Evolutionary conservation across 2,329 filamentous ascomycete species (phyloP).

Genomic region (Ophiosphaerella herpotricha): DNA sequence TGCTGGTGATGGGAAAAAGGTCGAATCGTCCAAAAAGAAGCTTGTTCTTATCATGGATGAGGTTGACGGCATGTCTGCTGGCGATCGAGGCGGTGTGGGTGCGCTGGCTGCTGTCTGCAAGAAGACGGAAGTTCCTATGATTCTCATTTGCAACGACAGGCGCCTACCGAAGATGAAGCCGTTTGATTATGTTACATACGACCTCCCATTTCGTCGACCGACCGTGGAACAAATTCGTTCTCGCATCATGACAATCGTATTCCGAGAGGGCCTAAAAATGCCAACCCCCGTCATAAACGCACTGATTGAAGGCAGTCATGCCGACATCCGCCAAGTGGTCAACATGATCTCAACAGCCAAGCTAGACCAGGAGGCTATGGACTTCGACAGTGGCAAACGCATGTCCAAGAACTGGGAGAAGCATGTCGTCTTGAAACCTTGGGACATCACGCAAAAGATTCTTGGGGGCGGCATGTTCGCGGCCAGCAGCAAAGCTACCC

Average conservation of each 20-base stretch:
- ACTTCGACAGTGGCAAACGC: conserved; percentile 82
- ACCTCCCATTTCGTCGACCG: conserved; percentile 85
- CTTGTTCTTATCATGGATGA: conserved; percentile 98
- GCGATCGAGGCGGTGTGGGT: conserved; percentile 92
- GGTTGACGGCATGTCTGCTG: conserved; percentile 97
- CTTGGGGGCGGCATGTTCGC: conserved; percentile 86
- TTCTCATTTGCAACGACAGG: conserved; percentile 97
- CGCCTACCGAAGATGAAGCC: conserved; percentile 96
- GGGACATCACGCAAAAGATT: conserved; percentile 96
- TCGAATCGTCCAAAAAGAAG: conserved; percentile 84
- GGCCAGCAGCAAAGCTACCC: conserved; percentile 76
- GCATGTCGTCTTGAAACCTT: conserved; percentile 92
- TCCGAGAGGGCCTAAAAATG: conserved; percentile 85
- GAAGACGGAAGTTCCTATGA: conserved; percentile 92
- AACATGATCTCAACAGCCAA: conserved; percentile 98
- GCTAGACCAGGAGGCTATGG: conserved; percentile 78
- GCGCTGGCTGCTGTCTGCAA: conserved; percentile 93
- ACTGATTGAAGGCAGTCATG: conserved; percentile 91
- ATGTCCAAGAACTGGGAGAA: conserved; percentile 99
- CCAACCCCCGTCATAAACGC: conserved; percentile 84
- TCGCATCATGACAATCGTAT: conserved; percentile 93
- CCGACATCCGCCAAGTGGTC: conserved; percentile 96
- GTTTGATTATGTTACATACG: conserved; percentile 83
- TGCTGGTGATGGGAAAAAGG: conserved; percentile 77
- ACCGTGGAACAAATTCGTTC: conserved; percentile 90